Percentiles rank a stretch among this genome's conserved stretches.
Evolutionary conservation across 2,329 filamentous ascomycete species (phyloP).

Genomic region (Fusarium compactum): DNA sequence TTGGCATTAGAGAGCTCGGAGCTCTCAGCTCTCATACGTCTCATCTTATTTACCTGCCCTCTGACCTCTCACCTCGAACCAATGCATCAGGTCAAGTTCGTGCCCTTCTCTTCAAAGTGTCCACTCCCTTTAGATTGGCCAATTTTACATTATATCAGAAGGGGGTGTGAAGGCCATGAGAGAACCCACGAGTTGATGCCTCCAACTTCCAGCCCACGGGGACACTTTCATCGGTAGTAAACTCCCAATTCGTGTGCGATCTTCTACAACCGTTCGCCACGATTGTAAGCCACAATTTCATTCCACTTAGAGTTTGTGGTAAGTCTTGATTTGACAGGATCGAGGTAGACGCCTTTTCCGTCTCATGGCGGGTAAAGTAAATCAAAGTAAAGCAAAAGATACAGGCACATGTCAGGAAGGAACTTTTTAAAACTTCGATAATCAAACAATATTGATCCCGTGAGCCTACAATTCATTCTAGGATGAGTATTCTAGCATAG

Average conservation of each 20-base stretch:
- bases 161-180: conserved; percentile 24
- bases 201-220: conserved; percentile 42
- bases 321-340: conserved; percentile 18
- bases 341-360: conserved; percentile 36
- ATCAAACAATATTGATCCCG: conserved; percentile 12
- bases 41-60: conserved; percentile 7
- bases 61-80: conserved; percentile 20
- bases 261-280: conserved; percentile 40
- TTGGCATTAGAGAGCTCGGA: conserved; percentile 2
- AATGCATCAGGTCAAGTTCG: conserved; percentile 39
- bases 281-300: conserved; percentile 39
- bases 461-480: conserved; percentile 22
- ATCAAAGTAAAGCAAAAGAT: neutral
- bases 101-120: conserved; percentile 25
- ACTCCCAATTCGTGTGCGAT: conserved; percentile 24
- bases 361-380: conserved; percentile 14
- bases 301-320: neutral
- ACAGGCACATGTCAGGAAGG: conserved; percentile 15
- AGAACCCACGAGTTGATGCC: conserved; percentile 35
- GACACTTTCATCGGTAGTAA: conserved; percentile 27
- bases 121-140: conserved; percentile 33
- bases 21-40: conserved; percentile 25
- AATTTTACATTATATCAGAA: conserved; percentile 13
- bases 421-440: neutral
- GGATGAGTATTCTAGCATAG: neutral